A percentile compares a stretch with the other conserved stretches of the same genome.
Evolutionary conservation across 495 filamentous ascomycete genomes (phyloP).

Genomic region (Wilcoxina mikolae): DNA sequence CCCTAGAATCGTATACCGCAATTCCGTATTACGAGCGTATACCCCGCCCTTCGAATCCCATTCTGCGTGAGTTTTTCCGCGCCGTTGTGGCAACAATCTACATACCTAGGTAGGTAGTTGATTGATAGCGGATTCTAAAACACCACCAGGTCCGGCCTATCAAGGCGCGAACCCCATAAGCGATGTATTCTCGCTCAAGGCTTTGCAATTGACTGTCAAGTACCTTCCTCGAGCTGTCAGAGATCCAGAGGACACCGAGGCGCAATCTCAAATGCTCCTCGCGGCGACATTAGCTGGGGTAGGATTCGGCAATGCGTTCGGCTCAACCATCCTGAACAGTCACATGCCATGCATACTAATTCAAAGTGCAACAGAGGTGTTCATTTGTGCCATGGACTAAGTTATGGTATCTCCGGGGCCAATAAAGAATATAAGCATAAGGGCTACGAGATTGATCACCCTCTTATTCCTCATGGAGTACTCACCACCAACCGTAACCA

Average conservation of each 20-base stretch:
- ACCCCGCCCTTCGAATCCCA: conserved; percentile 75
- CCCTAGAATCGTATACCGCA: conserved; percentile 87
- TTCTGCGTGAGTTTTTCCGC: conserved; percentile 34
- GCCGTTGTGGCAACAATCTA: background rate
- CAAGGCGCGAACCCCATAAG: conserved; percentile 96
- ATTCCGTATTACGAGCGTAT: conserved; percentile 78
- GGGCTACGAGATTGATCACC: conserved; percentile 57
- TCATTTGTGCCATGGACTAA: conserved; percentile 95
- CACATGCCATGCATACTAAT: too few species aligned
- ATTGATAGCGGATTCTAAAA: too few species aligned
- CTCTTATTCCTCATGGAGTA: conserved; percentile 81
- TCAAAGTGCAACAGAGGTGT: too few species aligned
- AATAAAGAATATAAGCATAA: conserved; percentile 79
- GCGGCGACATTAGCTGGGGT: conserved; percentile 89
- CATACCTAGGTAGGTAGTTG: too few species aligned
- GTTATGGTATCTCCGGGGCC: conserved; percentile 84
- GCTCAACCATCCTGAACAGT: too few species aligned
- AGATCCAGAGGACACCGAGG: conserved; percentile 80
- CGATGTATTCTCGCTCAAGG: conserved; percentile 82
- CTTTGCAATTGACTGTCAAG: conserved; percentile 64
- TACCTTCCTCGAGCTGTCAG: conserved; percentile 75
- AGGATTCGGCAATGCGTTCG: conserved; percentile 95
- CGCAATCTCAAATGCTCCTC: conserved; percentile 85
- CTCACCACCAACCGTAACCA: background rate
- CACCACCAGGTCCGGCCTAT: conserved; percentile 89